phyloP scores from a whole-genome alignment of 306 rosid species.

The Quercus agrifolia region DNA sequence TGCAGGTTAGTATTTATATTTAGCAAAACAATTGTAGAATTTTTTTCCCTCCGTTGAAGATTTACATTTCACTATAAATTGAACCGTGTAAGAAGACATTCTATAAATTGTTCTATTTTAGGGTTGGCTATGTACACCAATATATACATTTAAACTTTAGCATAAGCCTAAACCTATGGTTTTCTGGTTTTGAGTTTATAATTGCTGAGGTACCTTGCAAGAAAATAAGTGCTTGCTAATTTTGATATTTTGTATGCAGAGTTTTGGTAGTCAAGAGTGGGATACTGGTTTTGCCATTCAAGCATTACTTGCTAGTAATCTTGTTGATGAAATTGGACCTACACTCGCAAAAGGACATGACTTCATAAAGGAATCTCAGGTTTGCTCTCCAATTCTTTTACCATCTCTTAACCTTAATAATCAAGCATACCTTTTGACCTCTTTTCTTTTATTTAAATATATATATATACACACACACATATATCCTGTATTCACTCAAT shows the following conservation, averaged over 20 bases:
- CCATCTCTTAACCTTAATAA: background rate
- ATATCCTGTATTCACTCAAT: background rate
- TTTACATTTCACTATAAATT: background rate
- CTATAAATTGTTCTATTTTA: background rate
- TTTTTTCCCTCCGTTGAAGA: background rate
- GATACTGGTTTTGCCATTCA: constrained; percentile 61
- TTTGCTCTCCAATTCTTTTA: background rate
- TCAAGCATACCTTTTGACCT: background rate
- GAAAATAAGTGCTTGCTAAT: background rate
- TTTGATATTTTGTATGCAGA: constrained; percentile 19
- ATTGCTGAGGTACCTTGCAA: background rate
- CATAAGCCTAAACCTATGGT: background rate
- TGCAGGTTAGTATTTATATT: constrained; percentile 35
- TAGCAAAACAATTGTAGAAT: background rate
- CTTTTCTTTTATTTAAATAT: background rate
- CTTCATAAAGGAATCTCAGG: constrained; percentile 68
- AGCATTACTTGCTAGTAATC: constrained; percentile 55
- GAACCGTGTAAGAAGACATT: background rate
- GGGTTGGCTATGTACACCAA: background rate
- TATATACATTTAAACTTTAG: background rate
- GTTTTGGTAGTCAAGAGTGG: constrained; percentile 74
- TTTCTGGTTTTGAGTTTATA: background rate
- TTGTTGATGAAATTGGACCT: constrained; percentile 44
- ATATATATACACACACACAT: background rate
- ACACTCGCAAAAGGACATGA: constrained; percentile 50